A percentile compares a stretch with the other conserved stretches of the same genome.
These are phyloP conservation scores for Chlamydomonas sp. DNA, from an alignment of 139 green algal species.

Conservation along the genomic window DNA sequence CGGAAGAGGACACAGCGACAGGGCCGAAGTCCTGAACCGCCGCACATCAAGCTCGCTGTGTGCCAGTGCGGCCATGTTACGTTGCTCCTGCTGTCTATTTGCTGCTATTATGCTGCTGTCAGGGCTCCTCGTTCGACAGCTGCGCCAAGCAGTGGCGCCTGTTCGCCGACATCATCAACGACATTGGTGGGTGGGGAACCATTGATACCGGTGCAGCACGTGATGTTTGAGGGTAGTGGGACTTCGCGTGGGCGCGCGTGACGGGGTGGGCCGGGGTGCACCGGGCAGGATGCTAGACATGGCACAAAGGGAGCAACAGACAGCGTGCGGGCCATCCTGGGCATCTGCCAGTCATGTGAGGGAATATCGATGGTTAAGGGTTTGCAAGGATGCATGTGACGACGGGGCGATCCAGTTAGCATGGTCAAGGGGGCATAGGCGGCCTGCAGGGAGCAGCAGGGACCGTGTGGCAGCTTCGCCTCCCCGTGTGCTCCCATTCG, in stretches of 20 bases:
- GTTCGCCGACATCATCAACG: conserved; percentile 75
- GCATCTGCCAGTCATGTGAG: too few relatives aligned
- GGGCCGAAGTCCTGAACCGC: too few relatives aligned
- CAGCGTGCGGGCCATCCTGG: too few relatives aligned
- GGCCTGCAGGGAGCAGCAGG: too few relatives aligned
- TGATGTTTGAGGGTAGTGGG: not conserved
- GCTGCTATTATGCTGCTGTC: not conserved
- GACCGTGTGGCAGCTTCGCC: too few relatives aligned
- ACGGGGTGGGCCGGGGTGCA: not conserved
- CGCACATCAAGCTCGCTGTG: not conserved
- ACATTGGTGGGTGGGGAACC: conserved; percentile 49
- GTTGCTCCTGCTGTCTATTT: not conserved
- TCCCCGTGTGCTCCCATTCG: too few relatives aligned
- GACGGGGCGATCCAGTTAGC: too few relatives aligned
- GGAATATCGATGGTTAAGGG: too few relatives aligned
- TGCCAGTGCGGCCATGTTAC: not conserved
- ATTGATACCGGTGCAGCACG: not conserved
- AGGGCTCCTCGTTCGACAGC: conserved; percentile 43
- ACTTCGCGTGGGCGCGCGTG: not conserved
- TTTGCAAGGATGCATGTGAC: too few relatives aligned
- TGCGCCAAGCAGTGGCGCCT: conserved; percentile 87
- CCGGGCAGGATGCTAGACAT: not conserved
- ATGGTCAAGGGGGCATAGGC: too few relatives aligned
- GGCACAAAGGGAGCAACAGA: too few relatives aligned
- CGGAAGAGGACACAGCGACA: too few relatives aligned